These are phyloP conservation scores for Candida namnaoensis DNA, from an alignment of 805 yeast genomes.

Conservation along the genomic window DNA sequence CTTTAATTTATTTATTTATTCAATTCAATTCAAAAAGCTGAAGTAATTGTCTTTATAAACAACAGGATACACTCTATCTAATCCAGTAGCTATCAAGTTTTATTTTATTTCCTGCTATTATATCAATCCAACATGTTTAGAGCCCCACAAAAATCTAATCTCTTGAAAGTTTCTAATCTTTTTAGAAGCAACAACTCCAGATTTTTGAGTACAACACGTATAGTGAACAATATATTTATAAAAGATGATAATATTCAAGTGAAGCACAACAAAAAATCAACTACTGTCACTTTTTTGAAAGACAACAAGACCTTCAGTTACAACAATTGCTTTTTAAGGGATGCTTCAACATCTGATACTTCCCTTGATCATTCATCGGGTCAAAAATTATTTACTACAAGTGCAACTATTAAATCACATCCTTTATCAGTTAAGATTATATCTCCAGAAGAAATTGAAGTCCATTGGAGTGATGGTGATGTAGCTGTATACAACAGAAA, in stretches of 20 bases:
- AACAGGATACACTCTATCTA: too few relatives aligned
- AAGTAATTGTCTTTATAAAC: too few relatives aligned
- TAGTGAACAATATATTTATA: too few relatives aligned
- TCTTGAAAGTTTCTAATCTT: too few relatives aligned
- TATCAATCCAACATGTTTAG: too few relatives aligned
- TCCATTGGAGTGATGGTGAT: slow-evolving; percentile 43
- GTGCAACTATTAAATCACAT: slow-evolving; percentile 24
- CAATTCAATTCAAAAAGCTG: too few relatives aligned
- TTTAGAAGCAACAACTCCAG: too few relatives aligned
- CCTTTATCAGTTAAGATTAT: slow-evolving; percentile 28
- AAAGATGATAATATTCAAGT: neutral
- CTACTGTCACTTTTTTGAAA: neutral
- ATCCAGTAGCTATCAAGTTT: too few relatives aligned
- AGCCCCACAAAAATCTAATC: too few relatives aligned
- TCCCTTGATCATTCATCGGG: slow-evolving; percentile 48
- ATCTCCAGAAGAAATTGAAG: slow-evolving; percentile 24
- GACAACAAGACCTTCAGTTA: slow-evolving; percentile 8
- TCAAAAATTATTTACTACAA: slow-evolving; percentile 63
- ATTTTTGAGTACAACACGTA: too few relatives aligned
- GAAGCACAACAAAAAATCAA: neutral
- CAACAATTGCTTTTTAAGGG: slow-evolving; percentile 54
- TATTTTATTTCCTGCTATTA: too few relatives aligned
- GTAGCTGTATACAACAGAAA: slow-evolving; percentile 30
- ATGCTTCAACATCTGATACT: slow-evolving; percentile 39
- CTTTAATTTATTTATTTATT: too few relatives aligned